These are phyloP conservation scores for Favolaschia claudopus DNA, from an alignment of 768 basidiomycete species.

Conservation along the genomic window DNA sequence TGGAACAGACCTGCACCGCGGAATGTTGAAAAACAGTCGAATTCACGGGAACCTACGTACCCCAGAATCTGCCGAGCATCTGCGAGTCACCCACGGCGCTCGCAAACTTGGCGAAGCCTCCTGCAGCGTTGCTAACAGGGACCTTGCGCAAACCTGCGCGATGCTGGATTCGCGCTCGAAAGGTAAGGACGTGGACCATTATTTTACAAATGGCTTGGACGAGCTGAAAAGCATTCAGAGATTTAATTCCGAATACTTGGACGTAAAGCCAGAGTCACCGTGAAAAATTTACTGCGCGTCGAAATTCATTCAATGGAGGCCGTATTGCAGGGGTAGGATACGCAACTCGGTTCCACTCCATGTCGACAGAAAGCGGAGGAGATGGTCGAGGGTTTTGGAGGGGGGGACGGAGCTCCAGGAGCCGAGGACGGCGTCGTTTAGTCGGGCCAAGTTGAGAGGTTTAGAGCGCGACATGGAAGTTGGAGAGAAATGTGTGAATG, in stretches of 20 bases:
- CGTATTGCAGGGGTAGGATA: conserved; percentile 29
- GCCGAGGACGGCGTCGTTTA: conserved; percentile 74
- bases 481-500: too few species aligned
- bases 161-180: conserved; percentile 75
- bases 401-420: conserved; percentile 64
- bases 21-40: neutral
- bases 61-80: conserved; percentile 82
- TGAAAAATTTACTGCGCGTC: conserved; percentile 71
- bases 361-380: conserved; percentile 78
- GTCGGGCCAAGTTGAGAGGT: conserved; percentile 41
- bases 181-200: conserved; percentile 66
- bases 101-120: conserved; percentile 60
- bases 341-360: conserved; percentile 90
- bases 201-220: conserved; percentile 79
- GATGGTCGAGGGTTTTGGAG: conserved; percentile 73
- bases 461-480: conserved; percentile 21
- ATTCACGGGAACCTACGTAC: conserved; percentile 47
- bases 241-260: neutral
- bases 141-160: conserved; percentile 62
- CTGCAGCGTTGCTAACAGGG: conserved; percentile 63
- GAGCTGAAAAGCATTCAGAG: conserved; percentile 52
- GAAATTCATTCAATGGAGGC: conserved; percentile 14
- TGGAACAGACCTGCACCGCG: conserved; percentile 68
- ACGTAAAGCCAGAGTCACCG: conserved; percentile 50
- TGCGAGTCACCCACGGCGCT: conserved; percentile 70